phyloP scores from a whole-genome alignment of 1,284 basidiomycete genomes.

The Ceraceosorus guamensis region DNA sequence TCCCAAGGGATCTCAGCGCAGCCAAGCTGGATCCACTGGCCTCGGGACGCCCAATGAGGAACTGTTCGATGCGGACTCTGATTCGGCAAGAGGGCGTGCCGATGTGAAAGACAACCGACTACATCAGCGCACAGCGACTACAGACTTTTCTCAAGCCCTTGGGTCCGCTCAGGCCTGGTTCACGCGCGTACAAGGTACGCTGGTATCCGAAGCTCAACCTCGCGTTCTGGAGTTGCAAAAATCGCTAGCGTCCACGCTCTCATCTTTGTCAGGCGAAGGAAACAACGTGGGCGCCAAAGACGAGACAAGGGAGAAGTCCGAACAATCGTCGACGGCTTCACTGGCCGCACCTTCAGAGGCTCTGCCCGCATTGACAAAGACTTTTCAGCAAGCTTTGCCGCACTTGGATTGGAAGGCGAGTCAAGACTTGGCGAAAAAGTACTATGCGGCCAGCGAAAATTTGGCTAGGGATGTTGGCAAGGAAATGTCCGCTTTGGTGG shows the following conservation, averaged over 20 bases:
- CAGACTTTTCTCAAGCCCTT: not conserved
- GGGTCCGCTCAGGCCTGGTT: not conserved
- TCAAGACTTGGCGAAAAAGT: constrained; percentile 28
- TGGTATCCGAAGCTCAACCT: not conserved
- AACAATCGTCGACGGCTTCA: not conserved
- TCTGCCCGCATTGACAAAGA: constrained; percentile 15
- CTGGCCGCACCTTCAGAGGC: not conserved
- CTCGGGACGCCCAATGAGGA: not conserved
- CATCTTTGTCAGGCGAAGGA: not conserved
- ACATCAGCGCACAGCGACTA: too few relatives aligned
- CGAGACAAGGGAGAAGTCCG: too few relatives aligned
- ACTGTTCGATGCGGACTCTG: not conserved
- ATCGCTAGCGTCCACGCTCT: not conserved
- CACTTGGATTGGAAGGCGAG: constrained; percentile 30
- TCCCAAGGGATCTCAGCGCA: not conserved
- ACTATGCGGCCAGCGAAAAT: constrained; percentile 25
- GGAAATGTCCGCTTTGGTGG: constrained; percentile 32
- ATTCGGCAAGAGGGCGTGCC: too few relatives aligned
- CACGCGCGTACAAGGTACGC: not conserved
- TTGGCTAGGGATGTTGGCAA: constrained; percentile 30
- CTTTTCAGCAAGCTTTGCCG: constrained; percentile 30
- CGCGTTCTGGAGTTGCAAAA: not conserved
- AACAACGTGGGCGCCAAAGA: too few relatives aligned
- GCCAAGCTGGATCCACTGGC: too few relatives aligned
- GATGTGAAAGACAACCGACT: too few relatives aligned